Evolutionary conservation across 495 filamentous ascomycete genomes (phyloP).

Genomic region (Lasiosphaeria ovina): DNA sequence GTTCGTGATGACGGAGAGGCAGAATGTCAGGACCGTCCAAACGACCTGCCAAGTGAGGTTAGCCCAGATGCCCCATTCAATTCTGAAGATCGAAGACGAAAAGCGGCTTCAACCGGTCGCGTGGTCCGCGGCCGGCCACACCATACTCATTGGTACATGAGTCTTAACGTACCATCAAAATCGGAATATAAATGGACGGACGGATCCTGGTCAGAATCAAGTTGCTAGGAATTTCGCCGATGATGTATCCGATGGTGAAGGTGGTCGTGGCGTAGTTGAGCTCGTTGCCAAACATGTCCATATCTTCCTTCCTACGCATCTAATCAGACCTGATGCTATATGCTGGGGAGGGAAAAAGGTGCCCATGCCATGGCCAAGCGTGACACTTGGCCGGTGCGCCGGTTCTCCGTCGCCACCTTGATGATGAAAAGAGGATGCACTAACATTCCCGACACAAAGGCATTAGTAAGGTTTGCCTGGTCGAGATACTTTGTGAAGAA

Average conservation of each 20-base stretch:
- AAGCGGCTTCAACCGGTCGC: no score
- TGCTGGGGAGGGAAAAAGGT: no score
- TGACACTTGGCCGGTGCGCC: no score
- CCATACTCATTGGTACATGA: no score
- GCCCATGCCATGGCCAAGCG: no score
- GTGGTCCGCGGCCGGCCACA: no score
- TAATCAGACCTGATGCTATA: no score
- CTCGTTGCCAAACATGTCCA: conserved; percentile 55
- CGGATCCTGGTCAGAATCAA: conserved; percentile 41
- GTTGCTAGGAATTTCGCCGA: conserved; percentile 55
- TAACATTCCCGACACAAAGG: conserved; percentile 55
- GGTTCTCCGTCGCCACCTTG: no score
- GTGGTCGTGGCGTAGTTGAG: conserved; percentile 48
- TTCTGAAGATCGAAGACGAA: no score
- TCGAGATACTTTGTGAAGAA: conserved; percentile 45
- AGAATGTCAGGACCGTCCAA: conserved; percentile 53
- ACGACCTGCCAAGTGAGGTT: conserved; percentile 20
- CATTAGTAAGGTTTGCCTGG: conserved; percentile 38
- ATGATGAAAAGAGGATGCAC: no score
- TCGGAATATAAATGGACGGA: conserved; percentile 58
- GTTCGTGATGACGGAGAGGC: conserved; percentile 44
- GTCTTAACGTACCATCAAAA: conserved; percentile 53
- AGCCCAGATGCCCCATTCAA: no score
- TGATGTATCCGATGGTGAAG: conserved; percentile 62
- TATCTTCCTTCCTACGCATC: no score